These are phyloP conservation scores for Pulveroboletus sp. DNA, from an alignment of 768 basidiomycete genomes.

Conservation along the genomic window DNA sequence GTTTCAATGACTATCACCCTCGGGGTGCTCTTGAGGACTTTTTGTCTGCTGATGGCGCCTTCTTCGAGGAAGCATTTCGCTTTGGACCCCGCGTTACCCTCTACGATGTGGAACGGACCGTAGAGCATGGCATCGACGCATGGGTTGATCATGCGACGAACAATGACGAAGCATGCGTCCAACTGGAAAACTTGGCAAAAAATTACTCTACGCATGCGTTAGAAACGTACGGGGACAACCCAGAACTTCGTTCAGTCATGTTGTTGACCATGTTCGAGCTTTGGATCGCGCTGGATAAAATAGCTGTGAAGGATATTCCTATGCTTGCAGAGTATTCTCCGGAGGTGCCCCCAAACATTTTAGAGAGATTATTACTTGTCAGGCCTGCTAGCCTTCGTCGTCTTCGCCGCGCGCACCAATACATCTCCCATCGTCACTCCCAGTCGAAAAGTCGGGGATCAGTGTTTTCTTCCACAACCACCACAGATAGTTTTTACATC, in stretches of 20 bases:
- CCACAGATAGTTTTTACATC: constrained; percentile 27
- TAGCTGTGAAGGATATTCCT: constrained; percentile 34
- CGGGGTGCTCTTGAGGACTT: constrained; percentile 19
- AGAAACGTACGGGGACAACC: constrained; percentile 30
- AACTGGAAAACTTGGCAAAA: constrained; percentile 26
- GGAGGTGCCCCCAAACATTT: constrained; percentile 36
- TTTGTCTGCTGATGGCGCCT: constrained; percentile 8
- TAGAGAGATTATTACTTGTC: constrained; percentile 42
- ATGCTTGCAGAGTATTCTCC: constrained; percentile 45
- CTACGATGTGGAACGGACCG: constrained; percentile 37
- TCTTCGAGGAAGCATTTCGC: constrained; percentile 15
- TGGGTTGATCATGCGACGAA: constrained; percentile 30
- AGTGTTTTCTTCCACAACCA: constrained; percentile 30
- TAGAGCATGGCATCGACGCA: constrained; percentile 28
- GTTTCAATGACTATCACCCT: not conserved
- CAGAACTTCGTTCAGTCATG: constrained; percentile 38
- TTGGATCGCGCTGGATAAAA: constrained; percentile 46
- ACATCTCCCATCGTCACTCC: constrained; percentile 32
- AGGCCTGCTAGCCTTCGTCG: constrained; percentile 27
- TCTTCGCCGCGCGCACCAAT: constrained; percentile 22
- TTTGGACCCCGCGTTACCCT: constrained; percentile 21
- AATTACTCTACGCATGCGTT: constrained; percentile 27
- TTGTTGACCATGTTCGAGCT: constrained; percentile 44
- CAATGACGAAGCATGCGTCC: constrained; percentile 21
- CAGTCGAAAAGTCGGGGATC: constrained; percentile 20